A percentile compares a stretch with the other conserved stretches of the same genome.
Evolutionary conservation across 192 early-diverging fungal species (phyloP).

Genomic region (Globomyces pollinis-pini): DNA sequence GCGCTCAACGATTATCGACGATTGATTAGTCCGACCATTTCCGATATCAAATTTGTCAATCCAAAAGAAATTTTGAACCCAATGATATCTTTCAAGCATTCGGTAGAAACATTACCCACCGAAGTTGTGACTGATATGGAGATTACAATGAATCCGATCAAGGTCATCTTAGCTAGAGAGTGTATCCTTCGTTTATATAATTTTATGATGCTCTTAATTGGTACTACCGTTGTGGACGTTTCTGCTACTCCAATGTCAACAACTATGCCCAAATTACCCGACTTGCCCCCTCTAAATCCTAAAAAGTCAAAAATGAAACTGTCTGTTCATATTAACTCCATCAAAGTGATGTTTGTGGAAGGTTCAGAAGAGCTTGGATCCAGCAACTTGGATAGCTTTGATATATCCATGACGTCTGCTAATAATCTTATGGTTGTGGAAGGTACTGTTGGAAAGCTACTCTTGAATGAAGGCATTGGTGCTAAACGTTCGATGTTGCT

Average conservation of each 20-base stretch:
- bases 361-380: slow-evolving; percentile 50
- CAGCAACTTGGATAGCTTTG: slow-evolving; percentile 60
- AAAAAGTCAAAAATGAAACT: not conserved
- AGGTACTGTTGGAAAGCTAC: slow-evolving; percentile 39
- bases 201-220: slow-evolving; percentile 61
- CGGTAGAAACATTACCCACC: not conserved
- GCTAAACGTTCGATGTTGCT: slow-evolving; percentile 49
- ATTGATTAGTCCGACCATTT: no score
- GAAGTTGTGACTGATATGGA: not conserved
- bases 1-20: not conserved
- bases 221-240: not conserved
- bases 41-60: no score
- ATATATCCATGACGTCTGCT: slow-evolving; percentile 59
- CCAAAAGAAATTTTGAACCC: no score
- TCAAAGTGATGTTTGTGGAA: not conserved
- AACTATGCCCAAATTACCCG: not conserved
- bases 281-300: not conserved
- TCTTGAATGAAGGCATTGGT: slow-evolving; percentile 28
- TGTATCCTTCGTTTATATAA: slow-evolving; percentile 80
- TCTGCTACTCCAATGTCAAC: slow-evolving; percentile 15
- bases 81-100: no score
- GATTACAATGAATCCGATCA: slow-evolving; percentile 29
- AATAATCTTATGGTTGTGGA: slow-evolving; percentile 43
- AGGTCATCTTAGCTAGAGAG: slow-evolving; percentile 75
- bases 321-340: not conserved